These are phyloP conservation scores for Halophytophthora polymorphica DNA, from an alignment of 352 stramenopile genomes.

Conservation along the genomic window DNA sequence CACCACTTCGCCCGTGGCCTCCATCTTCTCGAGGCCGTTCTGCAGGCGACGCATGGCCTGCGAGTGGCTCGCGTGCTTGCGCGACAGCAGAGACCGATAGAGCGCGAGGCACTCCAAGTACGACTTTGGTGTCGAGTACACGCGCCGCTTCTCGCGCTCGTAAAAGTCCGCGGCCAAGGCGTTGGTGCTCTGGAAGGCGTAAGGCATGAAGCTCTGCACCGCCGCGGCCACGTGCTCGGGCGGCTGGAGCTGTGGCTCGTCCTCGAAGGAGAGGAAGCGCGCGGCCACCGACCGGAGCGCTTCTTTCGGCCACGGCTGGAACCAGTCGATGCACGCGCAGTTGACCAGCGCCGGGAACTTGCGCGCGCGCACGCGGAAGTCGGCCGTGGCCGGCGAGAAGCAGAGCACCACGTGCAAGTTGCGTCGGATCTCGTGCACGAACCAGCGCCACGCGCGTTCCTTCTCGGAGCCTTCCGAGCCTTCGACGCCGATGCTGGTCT, in stretches of 20 bases:
- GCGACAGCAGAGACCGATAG: conserved; percentile 73
- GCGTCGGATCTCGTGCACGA: conserved; percentile 86
- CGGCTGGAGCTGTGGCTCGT: conserved; percentile 13
- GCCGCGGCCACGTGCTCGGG: conserved; percentile 38
- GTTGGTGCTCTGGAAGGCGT: conserved; percentile 92
- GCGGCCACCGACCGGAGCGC: conserved; percentile 89
- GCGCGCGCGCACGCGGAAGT: conserved; percentile 84
- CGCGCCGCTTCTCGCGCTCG: conserved; percentile 66
- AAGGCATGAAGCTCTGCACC: conserved; percentile 92
- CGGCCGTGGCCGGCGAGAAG: conserved; percentile 90
- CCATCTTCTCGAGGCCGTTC: conserved; percentile 89
- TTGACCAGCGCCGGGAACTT: conserved; percentile 95
- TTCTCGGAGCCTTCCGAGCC: conserved; percentile 66
- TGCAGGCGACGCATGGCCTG: conserved; percentile 79
- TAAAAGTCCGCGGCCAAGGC: conserved; percentile 79
- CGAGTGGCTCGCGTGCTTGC: conserved; percentile 57
- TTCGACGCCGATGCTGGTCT: conserved; percentile 2
- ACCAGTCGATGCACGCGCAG: conserved; percentile 93
- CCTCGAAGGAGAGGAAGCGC: conserved; percentile 63
- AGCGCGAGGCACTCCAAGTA: conserved; percentile 91
- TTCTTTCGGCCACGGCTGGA: conserved; percentile 91
- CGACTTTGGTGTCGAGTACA: conserved; percentile 93
- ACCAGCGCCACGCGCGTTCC: conserved; percentile 91
- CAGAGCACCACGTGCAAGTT: conserved; percentile 95
- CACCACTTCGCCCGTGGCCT: conserved; percentile 85